Conservation (phyloP, 164 flowering plant species). For the Nelumbo lutea region DNA sequence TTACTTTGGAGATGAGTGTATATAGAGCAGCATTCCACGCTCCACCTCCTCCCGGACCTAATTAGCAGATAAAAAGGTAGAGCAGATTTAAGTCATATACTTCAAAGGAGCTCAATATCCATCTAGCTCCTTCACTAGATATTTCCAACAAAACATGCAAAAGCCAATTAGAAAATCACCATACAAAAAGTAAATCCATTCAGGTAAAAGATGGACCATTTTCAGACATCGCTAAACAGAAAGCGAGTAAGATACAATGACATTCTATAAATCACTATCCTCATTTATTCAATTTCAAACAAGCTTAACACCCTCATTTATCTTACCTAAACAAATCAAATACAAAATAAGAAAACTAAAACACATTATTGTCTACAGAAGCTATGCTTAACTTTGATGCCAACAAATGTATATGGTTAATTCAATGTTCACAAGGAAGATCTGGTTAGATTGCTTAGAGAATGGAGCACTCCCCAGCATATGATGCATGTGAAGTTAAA, state of each 20-base stretch:
- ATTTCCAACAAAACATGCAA: not conserved
- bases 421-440: too few species aligned
- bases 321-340: not conserved
- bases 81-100: conserved; percentile 1
- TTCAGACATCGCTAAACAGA: not conserved
- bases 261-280: not conserved
- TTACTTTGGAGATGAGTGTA: conserved; percentile 34
- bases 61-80: conserved; percentile 8
- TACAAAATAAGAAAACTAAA: not conserved
- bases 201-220: not conserved
- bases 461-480: too few species aligned
- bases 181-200: not conserved
- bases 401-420: too few species aligned
- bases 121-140: not conserved
- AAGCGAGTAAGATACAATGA: not conserved
- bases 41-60: conserved; percentile 64
- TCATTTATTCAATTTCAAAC: not conserved
- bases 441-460: too few species aligned
- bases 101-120: conserved; percentile 1
- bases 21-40: conserved; percentile 12
- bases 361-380: not conserved
- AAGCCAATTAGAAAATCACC: not conserved
- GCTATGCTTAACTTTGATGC: too few species aligned
- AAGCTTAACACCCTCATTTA: not conserved
- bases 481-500: too few species aligned